Evolutionary conservation across 192 early-diverging fungal genomes (phyloP).

Genomic region (Rhizoclosmatium sp.): DNA sequence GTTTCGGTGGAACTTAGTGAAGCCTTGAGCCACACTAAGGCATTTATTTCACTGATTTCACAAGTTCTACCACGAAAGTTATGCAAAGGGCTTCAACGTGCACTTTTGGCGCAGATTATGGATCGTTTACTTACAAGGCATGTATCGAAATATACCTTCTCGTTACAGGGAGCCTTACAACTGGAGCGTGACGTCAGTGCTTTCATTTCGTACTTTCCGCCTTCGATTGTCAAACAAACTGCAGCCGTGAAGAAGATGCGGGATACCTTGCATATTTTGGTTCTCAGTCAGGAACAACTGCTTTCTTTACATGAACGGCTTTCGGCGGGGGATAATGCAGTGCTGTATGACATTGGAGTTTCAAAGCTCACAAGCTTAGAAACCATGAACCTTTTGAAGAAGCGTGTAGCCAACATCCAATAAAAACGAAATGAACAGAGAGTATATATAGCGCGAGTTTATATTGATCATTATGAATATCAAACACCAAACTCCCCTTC

Average conservation of each 20-base stretch:
- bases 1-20: slow-evolving; percentile 8
- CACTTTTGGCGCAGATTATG: neutral
- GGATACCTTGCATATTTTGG: neutral
- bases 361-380: no score
- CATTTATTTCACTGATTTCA: neutral
- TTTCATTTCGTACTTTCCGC: slow-evolving; percentile 9
- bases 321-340: no score
- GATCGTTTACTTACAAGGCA: slow-evolving; percentile 3
- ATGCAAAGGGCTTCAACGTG: neutral
- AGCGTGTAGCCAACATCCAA: neutral
- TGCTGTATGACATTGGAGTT: no score
- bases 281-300: no score
- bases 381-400: neutral
- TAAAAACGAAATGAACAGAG: neutral
- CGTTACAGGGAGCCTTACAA: neutral
- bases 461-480: neutral
- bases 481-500: neutral
- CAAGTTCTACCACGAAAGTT: neutral
- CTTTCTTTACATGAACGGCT: no score
- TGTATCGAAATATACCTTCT: neutral
- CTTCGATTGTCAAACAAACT: slow-evolving; percentile 6
- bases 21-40: neutral
- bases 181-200: slow-evolving; percentile 6
- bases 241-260: neutral
- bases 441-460: neutral